Conservation (phyloP, 495 filamentous ascomycete genomes). For the Aspergillus sparsus region DNA sequence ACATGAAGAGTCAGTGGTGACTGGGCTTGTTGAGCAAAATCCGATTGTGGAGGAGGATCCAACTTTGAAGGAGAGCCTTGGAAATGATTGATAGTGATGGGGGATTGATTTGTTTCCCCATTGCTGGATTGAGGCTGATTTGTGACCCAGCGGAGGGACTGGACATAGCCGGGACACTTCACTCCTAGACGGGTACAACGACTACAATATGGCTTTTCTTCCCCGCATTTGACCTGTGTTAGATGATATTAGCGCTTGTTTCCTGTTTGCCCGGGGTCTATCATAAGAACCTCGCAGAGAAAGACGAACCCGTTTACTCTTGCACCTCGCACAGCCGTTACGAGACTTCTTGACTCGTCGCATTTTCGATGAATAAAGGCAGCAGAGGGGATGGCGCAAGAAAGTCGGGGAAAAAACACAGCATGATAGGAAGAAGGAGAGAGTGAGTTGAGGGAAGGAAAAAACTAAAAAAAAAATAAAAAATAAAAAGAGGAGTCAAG, state of each 20-base stretch:
- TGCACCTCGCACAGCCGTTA: constrained; percentile 50
- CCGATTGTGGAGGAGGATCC: constrained; percentile 7
- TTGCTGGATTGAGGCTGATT: constrained; percentile 40
- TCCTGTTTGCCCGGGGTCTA: neutral
- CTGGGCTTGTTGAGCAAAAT: constrained; percentile 4
- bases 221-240: constrained; percentile 57
- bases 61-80: constrained; percentile 4
- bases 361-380: constrained; percentile 29
- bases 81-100: constrained; percentile 1
- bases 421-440: constrained; percentile 16
- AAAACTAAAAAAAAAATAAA: neutral
- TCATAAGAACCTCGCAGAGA: neutral
- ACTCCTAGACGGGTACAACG: constrained; percentile 53
- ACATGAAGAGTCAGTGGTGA: constrained; percentile 13
- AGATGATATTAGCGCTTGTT: constrained; percentile 5
- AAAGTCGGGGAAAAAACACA: constrained; percentile 6
- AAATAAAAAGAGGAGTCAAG: constrained; percentile 1
- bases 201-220: constrained; percentile 52
- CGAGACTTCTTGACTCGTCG: constrained; percentile 51
- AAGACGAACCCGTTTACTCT: constrained; percentile 50
- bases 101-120: constrained; percentile 4
- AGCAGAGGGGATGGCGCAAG: constrained; percentile 1
- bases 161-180: constrained; percentile 54
- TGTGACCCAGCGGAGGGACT: constrained; percentile 56
- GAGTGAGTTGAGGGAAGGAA: constrained; percentile 1